Evolutionary conservation across 495 filamentous ascomycete species (phyloP), one percentile per base, ranked within the genome.

Genomic region (Tuber aestivum): DNA sequence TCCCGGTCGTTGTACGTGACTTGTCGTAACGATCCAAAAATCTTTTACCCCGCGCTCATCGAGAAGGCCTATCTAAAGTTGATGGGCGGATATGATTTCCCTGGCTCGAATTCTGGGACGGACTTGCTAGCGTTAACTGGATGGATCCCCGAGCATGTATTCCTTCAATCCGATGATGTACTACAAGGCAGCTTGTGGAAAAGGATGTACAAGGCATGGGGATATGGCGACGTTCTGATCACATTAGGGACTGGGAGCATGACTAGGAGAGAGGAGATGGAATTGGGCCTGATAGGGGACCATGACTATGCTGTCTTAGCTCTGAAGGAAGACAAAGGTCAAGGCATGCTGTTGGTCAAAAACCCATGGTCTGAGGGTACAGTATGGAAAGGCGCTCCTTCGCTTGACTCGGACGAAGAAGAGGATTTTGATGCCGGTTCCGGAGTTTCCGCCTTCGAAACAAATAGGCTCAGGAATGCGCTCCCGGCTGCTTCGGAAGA

Each of bases 1-100:
- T 79, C 86, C 41, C 89, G 92, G 48, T 88, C 90, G 5, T 86
- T 98, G 2, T 92, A 97, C 84, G 93, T 98, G n/a, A 88, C 95
- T 56, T 94, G 98, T 81, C 89, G 94, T 37, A 91, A 91, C 41
- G 91, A 97, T 77, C 90, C 91, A 18, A 84, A 83, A 27, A 86
- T 94, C 50, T 82, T 97, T 35, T 97, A 93, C 93, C 95, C 95
- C n/a, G 94, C 95, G 38, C 85, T 99, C 41, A 85, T 97, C 45
- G 95, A 99, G 84, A 99, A 99, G 82, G 95, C 95, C 5, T 99
- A 98, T 77, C 85, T 99, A n/a, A 99, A 98, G 85, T 88, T 98
- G 12, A 89, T 94, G 35, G 96, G 96, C 44, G 96, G 95, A 44
- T 99, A 99, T 83, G 93, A 98, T 78, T 98, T 99, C 79, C 95